Conservation (phyloP, 1,284 basidiomycete species). For the Rhodotorula glutinis region DNA sequence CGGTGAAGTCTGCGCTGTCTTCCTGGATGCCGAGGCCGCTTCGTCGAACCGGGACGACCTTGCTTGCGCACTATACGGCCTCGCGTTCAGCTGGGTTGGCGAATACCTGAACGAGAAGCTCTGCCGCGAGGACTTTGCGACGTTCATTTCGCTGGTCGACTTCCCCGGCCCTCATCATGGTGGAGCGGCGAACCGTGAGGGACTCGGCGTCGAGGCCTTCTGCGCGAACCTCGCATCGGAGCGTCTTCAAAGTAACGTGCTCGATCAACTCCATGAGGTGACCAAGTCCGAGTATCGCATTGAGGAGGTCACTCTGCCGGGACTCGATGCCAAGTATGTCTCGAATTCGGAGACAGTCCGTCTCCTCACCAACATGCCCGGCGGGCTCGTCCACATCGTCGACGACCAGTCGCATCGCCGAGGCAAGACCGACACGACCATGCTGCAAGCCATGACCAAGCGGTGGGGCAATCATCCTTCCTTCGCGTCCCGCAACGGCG, state of each 20-base stretch:
- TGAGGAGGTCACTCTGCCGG: constrained; percentile 78
- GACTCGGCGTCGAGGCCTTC: constrained; percentile 93
- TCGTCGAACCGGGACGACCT: constrained; percentile 90
- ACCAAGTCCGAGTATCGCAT: constrained; percentile 69
- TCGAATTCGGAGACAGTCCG: constrained; percentile 88
- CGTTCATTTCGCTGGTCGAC: constrained; percentile 93
- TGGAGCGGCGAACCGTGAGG: constrained; percentile 56
- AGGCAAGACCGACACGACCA: constrained; percentile 88
- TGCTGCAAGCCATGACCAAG: constrained; percentile 91
- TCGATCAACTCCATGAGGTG: constrained; percentile 73
- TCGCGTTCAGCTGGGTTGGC: constrained; percentile 94
- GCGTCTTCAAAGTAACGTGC: constrained; percentile 77
- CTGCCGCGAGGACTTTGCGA: constrained; percentile 82
- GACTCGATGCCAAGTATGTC: constrained; percentile 66
- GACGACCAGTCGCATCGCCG: constrained; percentile 86
- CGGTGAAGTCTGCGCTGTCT: constrained; percentile 88
- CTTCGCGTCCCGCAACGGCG: constrained; percentile 64
- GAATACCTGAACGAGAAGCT: constrained; percentile 93
- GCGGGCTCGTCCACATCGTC: constrained; percentile 93
- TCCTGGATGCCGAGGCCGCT: constrained; percentile 90
- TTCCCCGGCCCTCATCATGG: constrained; percentile 81
- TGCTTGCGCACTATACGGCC: constrained; percentile 85
- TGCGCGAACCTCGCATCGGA: constrained; percentile 96
- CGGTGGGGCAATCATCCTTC: constrained; percentile 89
- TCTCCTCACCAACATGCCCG: constrained; percentile 79